Evolutionary conservation across 768 basidiomycete species (phyloP).

Genomic region (Leucosporidium scottii): DNA sequence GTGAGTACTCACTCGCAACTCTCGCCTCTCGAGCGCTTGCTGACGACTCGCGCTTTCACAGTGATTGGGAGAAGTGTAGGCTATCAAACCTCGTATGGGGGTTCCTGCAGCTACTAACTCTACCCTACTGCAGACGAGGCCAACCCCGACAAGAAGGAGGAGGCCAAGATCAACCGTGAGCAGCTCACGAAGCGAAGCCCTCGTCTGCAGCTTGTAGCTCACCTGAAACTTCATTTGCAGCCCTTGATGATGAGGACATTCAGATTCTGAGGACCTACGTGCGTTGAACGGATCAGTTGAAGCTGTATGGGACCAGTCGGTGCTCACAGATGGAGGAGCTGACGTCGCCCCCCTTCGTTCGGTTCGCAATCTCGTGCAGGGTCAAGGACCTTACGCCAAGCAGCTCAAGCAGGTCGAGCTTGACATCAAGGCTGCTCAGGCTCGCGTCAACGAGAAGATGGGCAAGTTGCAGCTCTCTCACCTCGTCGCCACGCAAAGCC

Average conservation of each 20-base stretch:
- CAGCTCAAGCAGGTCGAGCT: slow-evolving; percentile 79
- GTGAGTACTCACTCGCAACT: slow-evolving; percentile 49
- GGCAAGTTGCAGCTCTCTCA: slow-evolving; percentile 48
- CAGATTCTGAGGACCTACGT: slow-evolving; percentile 99
- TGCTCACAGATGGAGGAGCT: slow-evolving; percentile 34
- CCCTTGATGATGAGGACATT: slow-evolving; percentile 94
- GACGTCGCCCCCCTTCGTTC: slow-evolving; percentile 8
- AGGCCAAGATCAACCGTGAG: slow-evolving; percentile 69
- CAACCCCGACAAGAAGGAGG: slow-evolving; percentile 74
- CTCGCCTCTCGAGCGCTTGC: background rate
- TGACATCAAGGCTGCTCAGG: slow-evolving; percentile 93
- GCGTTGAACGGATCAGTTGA: slow-evolving; percentile 25
- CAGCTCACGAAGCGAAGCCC: background rate
- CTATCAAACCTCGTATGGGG: background rate
- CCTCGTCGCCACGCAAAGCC: background rate
- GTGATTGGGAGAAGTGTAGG: slow-evolving; percentile 98
- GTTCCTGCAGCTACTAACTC: slow-evolving; percentile 6
- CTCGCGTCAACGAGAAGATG: slow-evolving; percentile 91
- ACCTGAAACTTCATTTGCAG: slow-evolving; percentile 45
- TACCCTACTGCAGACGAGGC: slow-evolving; percentile 58
- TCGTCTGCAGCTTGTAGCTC: slow-evolving; percentile 12
- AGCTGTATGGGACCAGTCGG: background rate
- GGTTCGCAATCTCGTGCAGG: slow-evolving; percentile 50
- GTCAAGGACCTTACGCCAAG: slow-evolving; percentile 93
- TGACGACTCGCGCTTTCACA: slow-evolving; percentile 40